Base-by-base conservation (phyloP, 1,284 basidiomycete species). In the Salmacisia buchloeana region DNA sequence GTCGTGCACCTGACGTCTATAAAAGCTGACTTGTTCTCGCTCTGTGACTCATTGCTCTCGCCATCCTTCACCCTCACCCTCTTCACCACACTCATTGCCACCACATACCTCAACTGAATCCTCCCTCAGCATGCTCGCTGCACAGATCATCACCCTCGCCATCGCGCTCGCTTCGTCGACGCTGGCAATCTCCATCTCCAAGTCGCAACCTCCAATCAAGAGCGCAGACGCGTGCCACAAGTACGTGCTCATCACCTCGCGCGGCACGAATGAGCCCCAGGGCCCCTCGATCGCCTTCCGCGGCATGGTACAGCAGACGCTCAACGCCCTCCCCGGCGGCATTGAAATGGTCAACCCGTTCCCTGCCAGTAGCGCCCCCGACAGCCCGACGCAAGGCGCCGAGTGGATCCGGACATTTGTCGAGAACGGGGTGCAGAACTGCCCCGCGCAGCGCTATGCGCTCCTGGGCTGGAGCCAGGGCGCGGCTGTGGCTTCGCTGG, bases 201-300 rank as follows among this genome's bases (percentile, higher is more conserved):
- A n/a, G n/a, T n/a, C n/a, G n/a, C n/a, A n/a, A n/a, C n/a, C n/a
- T n/a, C n/a, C n/a, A n/a, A n/a, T n/a, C n/a, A n/a, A n/a, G n/a
- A n/a, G n/a, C n/a, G n/a, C n/a, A n/a, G n/a, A n/a, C n/a, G n/a
- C n/a, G n/a, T 38, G 35, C 35, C 35, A 38, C 35, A 15, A 38
- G 9, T 38, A 38, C 35, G 35, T 38, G 35, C 7, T 80, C 64
- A 77, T 80, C 69, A 69, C 70, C 64, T 74, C 78, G 34, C 71
- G 78, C 27, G 78, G 78, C 27, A 79, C 78, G 6, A 67, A 70
- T 46, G 78, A 79, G 59, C 38, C 33, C n/a, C 78, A 80, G 59
- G 77, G 76, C 4, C 71, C 69, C 10, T 74, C 73, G 3, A 38
- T 61, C 21, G 69, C 65, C 2, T 74, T 74, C 67, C 46, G 29